phyloP scores from a whole-genome alignment of 192 early-diverging fungal species.

The Obelidium mucronatum region DNA sequence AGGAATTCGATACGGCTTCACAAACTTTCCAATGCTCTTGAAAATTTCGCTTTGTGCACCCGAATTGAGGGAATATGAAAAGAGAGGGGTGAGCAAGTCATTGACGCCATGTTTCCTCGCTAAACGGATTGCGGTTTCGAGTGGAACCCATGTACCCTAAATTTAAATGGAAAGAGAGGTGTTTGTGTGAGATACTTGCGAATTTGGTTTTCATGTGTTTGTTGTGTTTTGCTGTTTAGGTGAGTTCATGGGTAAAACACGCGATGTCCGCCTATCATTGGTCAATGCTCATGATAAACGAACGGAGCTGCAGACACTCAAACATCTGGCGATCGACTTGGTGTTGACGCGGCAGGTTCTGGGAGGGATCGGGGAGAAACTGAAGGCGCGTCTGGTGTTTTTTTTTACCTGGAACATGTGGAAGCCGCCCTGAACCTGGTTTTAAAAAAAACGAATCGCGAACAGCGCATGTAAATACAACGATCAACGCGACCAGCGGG shows the following conservation, averaged over 20 bases:
- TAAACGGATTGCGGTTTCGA: slow-evolving; percentile 31
- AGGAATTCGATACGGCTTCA: slow-evolving; percentile 25
- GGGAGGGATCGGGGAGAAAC: no score
- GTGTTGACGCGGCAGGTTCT: no score
- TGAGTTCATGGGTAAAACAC: no score
- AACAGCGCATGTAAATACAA: background rate
- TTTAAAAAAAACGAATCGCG: background rate
- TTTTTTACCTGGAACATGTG: slow-evolving; percentile 40
- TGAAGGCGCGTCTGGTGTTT: background rate
- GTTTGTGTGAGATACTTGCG: background rate
- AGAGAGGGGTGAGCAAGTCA: slow-evolving; percentile 29
- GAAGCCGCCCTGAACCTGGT: slow-evolving; percentile 38
- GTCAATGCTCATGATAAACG: no score
- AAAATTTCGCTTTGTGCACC: slow-evolving; percentile 19
- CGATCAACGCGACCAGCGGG: background rate
- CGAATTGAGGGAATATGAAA: background rate
- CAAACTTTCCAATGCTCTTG: slow-evolving; percentile 30
- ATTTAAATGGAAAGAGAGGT: background rate
- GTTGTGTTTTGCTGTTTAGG: background rate
- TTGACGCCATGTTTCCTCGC: slow-evolving; percentile 33
- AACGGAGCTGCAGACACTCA: no score
- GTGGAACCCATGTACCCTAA: slow-evolving; percentile 42
- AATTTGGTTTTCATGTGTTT: background rate
- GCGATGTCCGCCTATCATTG: no score
- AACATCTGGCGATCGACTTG: no score